Conservation (phyloP, 108 stramenopile genomes). For the Seminavis robusta region DNA sequence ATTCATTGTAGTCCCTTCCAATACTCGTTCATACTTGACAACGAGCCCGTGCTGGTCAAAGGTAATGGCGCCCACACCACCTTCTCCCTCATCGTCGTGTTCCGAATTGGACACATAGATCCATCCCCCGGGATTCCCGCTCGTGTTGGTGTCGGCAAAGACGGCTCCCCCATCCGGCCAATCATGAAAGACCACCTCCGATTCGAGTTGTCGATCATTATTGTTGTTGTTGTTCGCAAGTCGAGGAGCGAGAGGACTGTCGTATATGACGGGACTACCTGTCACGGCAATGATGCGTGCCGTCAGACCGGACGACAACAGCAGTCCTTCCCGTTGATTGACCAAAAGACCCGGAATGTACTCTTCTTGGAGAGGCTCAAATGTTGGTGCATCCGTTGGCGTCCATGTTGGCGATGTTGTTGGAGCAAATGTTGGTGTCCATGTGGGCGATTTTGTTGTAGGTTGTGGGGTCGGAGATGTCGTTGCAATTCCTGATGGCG, state of each 20-base stretch:
- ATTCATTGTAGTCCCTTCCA: conserved; percentile 32
- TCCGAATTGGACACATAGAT: conserved; percentile 24
- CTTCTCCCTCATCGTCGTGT: too few species aligned
- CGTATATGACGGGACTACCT: conserved; percentile 14
- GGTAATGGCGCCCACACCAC: conserved; percentile 36
- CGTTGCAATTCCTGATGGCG: too few species aligned
- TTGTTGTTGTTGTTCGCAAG: too few species aligned
- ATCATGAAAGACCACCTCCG: conserved; percentile 28
- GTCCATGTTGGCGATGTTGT: too few species aligned
- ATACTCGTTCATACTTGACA: conserved; percentile 26
- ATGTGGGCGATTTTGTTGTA: too few species aligned
- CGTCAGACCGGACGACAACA: conserved; percentile 28
- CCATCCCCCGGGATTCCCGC: conserved; percentile 19
- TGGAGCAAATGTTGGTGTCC: too few species aligned
- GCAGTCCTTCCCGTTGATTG: conserved; percentile 3
- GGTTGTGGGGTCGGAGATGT: too few species aligned
- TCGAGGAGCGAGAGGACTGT: too few species aligned
- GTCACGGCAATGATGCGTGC: conserved; percentile 22
- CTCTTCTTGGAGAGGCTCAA: too few species aligned
- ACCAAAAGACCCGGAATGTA: too few species aligned
- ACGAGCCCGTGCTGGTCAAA: conserved; percentile 33
- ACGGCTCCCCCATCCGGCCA: conserved; percentile 50
- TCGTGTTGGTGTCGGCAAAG: conserved; percentile 18
- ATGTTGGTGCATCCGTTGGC: too few species aligned
- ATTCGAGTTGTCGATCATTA: too few species aligned